Conservation (phyloP, 2,329 filamentous ascomycete species). For the Niveomyces coronatus region DNA sequence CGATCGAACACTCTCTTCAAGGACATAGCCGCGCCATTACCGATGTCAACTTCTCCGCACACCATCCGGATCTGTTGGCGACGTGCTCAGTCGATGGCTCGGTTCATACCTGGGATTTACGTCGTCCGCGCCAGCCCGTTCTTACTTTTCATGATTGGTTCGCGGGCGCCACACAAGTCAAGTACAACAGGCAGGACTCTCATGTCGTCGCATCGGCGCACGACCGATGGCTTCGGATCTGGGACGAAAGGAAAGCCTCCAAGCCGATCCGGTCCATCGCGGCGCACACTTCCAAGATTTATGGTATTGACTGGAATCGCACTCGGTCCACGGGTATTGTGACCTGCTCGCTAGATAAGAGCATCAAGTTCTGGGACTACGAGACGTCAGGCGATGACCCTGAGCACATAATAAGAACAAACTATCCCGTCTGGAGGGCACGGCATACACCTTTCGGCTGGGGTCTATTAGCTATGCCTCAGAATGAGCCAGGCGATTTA, state of each 20-base stretch:
- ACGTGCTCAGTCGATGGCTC: constrained; percentile 91
- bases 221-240: constrained; percentile 77
- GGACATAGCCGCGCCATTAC: constrained; percentile 81
- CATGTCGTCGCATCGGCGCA: constrained; percentile 85
- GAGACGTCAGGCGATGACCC: constrained; percentile 49
- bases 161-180: constrained; percentile 87
- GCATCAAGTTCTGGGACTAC: constrained; percentile 91
- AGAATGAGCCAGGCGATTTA: constrained; percentile 74
- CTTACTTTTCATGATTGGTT: constrained; percentile 88
- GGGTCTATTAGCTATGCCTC: constrained; percentile 82
- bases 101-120: constrained; percentile 85
- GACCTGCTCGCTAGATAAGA: constrained; percentile 85
- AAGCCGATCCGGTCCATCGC: constrained; percentile 73
- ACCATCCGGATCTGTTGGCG: constrained; percentile 79
- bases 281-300: constrained; percentile 87
- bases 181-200: constrained; percentile 83
- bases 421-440: constrained; percentile 84
- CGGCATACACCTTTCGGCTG: constrained; percentile 84
- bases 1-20: constrained; percentile 79
- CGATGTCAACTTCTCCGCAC: constrained; percentile 91
- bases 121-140: constrained; percentile 60
- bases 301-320: constrained; percentile 90
- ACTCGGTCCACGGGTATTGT: constrained; percentile 60
- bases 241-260: constrained; percentile 75
- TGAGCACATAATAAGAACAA: constrained; percentile 68